A percentile compares a stretch with the other conserved stretches of the same genome.
Conservation (phyloP, 352 stramenopile species). For the Pythium rhizo-oryzae region DNA sequence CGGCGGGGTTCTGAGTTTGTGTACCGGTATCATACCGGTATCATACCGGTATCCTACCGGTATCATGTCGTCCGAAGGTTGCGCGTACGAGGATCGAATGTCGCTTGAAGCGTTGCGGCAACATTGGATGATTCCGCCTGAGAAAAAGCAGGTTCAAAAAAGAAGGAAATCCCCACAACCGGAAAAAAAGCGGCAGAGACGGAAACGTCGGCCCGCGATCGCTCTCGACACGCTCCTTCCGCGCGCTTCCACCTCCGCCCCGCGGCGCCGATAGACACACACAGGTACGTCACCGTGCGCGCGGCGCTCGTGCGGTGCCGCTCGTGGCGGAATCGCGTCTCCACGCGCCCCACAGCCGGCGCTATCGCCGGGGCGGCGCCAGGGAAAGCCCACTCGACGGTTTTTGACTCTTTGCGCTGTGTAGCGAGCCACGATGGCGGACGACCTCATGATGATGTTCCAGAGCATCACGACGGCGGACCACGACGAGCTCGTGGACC, state of each 20-base stretch:
- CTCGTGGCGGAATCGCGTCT: background rate
- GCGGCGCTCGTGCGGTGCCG: background rate
- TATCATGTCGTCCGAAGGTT: background rate
- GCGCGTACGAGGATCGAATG: background rate
- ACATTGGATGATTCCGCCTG: slow-evolving; percentile 15
- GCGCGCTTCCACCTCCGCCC: no score
- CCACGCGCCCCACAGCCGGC: background rate
- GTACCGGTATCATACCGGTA: slow-evolving; percentile 20
- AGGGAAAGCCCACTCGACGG: background rate
- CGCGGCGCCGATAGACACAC: background rate
- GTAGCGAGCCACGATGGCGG: slow-evolving; percentile 45
- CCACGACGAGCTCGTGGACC: slow-evolving; percentile 82
- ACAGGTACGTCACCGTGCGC: background rate
- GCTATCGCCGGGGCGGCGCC: background rate
- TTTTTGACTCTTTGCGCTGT: background rate
- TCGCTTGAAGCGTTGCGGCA: slow-evolving; percentile 3
- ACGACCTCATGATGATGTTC: slow-evolving; percentile 88
- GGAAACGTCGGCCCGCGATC: background rate
- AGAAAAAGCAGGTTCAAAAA: slow-evolving; percentile 4
- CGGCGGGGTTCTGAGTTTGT: slow-evolving; percentile 5
- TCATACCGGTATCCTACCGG: background rate
- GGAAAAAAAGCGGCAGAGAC: background rate
- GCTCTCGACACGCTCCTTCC: background rate
- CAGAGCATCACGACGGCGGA: slow-evolving; percentile 88
- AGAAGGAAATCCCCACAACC: no score